Percentiles rank a stretch among this genome's conserved stretches.
These are phyloP conservation scores for Carex littledalei DNA, from an alignment of 176 grass and related monocot genomes.

Conservation along the genomic window DNA sequence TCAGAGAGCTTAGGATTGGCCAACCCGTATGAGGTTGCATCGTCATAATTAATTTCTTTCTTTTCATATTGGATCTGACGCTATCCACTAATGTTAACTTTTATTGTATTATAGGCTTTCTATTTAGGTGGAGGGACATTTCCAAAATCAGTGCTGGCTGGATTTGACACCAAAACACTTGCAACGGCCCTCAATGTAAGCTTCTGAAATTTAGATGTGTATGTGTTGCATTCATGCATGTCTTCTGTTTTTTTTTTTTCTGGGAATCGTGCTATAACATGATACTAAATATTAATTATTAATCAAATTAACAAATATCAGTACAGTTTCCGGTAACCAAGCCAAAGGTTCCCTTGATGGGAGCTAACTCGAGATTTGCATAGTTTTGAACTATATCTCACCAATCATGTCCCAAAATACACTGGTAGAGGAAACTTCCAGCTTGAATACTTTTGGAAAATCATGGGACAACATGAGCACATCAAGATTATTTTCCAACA, in stretches of 20 bases:
- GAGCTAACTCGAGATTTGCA: not conserved
- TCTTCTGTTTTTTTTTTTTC: not conserved
- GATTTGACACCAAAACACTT: conserved; percentile 53
- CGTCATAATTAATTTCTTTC: not conserved
- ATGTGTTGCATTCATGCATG: not conserved
- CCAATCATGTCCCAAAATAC: not conserved
- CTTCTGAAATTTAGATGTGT: not conserved
- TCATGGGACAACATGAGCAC: not conserved
- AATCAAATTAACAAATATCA: not conserved
- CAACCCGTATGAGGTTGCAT: conserved; percentile 49
- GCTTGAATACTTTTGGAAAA: not conserved
- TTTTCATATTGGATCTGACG: not conserved
- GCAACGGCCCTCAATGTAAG: conserved; percentile 70
- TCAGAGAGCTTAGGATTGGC: conserved; percentile 54
- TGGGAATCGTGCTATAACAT: not conserved
- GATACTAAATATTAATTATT: not conserved
- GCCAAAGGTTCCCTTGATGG: not conserved
- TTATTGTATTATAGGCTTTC: conserved; percentile 51
- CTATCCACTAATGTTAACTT: not conserved
- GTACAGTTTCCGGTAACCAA: not conserved
- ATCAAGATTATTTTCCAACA: not conserved
- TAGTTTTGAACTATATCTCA: not conserved
- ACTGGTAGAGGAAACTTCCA: not conserved
- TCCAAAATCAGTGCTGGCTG: conserved; percentile 41
- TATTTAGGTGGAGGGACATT: conserved; percentile 46